A percentile compares a stretch with the other conserved stretches of the same genome.
These are phyloP conservation scores for Fusarium duplospermum DNA, from an alignment of 2,329 filamentous ascomycete genomes.

Conservation along the genomic window DNA sequence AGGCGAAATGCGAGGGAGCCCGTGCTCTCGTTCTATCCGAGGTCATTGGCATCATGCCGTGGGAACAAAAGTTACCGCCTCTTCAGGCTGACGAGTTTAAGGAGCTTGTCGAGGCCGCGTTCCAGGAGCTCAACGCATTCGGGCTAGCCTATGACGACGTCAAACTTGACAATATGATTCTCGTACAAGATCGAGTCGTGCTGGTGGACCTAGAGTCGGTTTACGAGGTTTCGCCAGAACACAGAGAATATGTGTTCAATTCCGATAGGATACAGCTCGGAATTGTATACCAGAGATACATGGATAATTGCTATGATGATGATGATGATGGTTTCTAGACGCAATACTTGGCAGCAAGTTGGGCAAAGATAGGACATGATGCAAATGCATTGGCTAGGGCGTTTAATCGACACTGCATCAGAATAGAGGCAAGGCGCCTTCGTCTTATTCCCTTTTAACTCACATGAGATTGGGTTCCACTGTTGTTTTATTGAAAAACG, in stretches of 20 bases:
- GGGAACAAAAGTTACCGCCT: not conserved
- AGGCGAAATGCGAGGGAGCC: slow-evolving; percentile 31
- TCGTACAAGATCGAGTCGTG: not conserved
- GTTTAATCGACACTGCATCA: too few species aligned
- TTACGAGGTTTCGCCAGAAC: not conserved
- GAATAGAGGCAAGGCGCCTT: too few species aligned
- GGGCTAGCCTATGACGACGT: not conserved
- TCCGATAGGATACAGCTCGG: not conserved
- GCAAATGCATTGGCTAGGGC: too few species aligned
- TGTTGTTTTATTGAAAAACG: too few species aligned
- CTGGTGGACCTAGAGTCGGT: slow-evolving; percentile 3
- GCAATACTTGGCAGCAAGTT: not conserved
- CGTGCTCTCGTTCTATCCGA: slow-evolving; percentile 40
- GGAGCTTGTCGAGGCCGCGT: not conserved
- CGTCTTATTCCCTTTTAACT: too few species aligned
- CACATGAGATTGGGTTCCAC: too few species aligned
- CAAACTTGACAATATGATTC: not conserved
- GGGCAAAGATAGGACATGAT: not conserved
- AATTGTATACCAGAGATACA: not conserved
- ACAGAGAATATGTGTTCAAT: not conserved
- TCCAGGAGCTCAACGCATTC: not conserved
- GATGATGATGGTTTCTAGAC: not conserved
- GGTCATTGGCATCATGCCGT: slow-evolving; percentile 22
- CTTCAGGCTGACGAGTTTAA: not conserved
- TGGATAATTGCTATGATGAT: not conserved